These are phyloP conservation scores for Colletotrichum siamense DNA, from an alignment of 2,329 filamentous ascomycete species.

Conservation along the genomic window DNA sequence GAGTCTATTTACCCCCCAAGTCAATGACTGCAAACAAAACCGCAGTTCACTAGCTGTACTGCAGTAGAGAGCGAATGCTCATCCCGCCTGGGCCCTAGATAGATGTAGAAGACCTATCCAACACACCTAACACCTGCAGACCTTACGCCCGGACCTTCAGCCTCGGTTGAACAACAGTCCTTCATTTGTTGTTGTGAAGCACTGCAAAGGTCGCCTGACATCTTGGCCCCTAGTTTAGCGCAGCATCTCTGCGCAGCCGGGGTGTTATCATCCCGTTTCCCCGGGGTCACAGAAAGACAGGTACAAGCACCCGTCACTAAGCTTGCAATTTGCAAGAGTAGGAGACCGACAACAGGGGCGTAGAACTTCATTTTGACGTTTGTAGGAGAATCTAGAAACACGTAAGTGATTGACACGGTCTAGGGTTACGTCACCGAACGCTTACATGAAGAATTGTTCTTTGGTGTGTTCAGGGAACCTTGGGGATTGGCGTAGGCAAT, in stretches of 20 bases:
- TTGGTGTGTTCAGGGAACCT: accelerated
- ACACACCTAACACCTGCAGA: not conserved
- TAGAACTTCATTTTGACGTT: not conserved
- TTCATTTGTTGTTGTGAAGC: not conserved
- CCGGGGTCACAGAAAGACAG: not conserved
- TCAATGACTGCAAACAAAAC: not conserved
- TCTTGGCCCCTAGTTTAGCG: not conserved
- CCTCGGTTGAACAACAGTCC: not conserved
- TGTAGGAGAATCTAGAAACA: not conserved
- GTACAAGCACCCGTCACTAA: not conserved
- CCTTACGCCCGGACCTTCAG: not conserved
- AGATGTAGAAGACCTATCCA: not conserved
- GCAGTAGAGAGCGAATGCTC: not conserved
- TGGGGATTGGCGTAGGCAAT: accelerated
- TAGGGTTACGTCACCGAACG: accelerated
- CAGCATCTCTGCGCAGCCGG: not conserved
- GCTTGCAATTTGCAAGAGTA: not conserved
- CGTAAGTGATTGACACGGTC: accelerated
- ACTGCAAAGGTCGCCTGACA: not conserved
- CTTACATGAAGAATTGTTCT: not conserved
- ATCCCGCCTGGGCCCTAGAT: not conserved
- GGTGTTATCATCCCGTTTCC: not conserved
- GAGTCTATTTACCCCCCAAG: accelerated
- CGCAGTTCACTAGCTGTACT: not conserved
- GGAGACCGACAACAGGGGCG: not conserved